Evolutionary conservation across 2,329 filamentous ascomycete species (phyloP), one percentile per base, ranked within the genome.

Genomic region (Hypoxylon sp.): DNA sequence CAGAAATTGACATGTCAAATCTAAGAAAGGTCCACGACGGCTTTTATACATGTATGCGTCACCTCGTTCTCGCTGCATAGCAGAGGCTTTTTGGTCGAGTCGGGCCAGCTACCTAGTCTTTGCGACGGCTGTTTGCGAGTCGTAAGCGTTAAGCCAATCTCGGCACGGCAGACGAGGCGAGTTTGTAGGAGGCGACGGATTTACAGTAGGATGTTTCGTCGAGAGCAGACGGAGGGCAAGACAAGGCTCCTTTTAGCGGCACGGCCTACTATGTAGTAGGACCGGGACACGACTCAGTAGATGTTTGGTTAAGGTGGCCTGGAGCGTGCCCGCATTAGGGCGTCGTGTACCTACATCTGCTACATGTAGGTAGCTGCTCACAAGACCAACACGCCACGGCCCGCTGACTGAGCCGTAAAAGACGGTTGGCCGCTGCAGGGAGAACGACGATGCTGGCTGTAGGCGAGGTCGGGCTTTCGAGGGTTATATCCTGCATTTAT

Each of bases 361-460:
- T n/a, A n/a, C n/a, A n/a, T n/a, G n/a, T n/a, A n/a, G n/a, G n/a
- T n/a, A n/a, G n/a, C n/a, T 29, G 52, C 60, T 49, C 55, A 62
- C 54, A 60, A 58, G 56, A 62, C 60, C 50, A 52, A 11, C 31
- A 35, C 31, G 31, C 38, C 54, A 50, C 41, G 51, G 27, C 53
- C 47, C 53, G 54, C 54, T 58, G 56, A 63, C 58, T 55, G 48
- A 38, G 54, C 52, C 53, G 57, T 48, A 43, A 51, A 47, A 31
- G 59, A 48, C 45, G 58, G 61, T 64, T 63, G 54, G 62, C 41
- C 51, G 50, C 38, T 41, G 45, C 46, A 55, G 47, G 23, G 43
- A 58, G 54, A 53, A 54, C 18, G 52, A 33, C 42, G n/a, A 60
- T 58, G 45, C 60, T 63, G 57, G 55, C 57, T 63, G 60, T 57